Conservation (phyloP, 495 filamentous ascomycete species). For the Penicillium fimorum region DNA sequence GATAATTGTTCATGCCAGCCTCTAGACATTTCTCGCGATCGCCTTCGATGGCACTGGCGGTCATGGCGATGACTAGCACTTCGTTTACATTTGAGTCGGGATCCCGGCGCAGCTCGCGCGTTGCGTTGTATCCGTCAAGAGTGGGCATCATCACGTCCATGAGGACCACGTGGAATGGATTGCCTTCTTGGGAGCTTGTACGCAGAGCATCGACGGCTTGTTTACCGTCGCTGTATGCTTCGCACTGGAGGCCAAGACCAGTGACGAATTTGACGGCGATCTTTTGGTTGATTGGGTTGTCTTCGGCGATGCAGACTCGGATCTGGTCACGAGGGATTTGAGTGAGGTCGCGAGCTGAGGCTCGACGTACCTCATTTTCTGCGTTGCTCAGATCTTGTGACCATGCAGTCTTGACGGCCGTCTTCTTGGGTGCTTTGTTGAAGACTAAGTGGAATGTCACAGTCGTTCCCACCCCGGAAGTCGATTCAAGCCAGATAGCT, state of each 20-base stretch:
- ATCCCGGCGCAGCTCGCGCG: constrained; percentile 73
- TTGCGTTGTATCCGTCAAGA: constrained; percentile 91
- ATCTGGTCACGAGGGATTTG: constrained; percentile 72
- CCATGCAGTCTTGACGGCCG: constrained; percentile 55
- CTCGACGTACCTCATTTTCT: constrained; percentile 28
- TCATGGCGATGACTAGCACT: constrained; percentile 89
- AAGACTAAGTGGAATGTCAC: constrained; percentile 83
- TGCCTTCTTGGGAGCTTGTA: constrained; percentile 62
- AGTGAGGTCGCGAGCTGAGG: constrained; percentile 56
- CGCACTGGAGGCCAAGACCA: constrained; percentile 75
- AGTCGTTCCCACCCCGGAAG: constrained; percentile 72
- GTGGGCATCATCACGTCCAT: constrained; percentile 98
- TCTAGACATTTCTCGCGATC: constrained; percentile 90
- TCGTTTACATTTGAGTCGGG: constrained; percentile 68
- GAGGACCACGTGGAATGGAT: constrained; percentile 71
- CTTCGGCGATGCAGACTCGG: constrained; percentile 85
- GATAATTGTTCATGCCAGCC: constrained; percentile 93
- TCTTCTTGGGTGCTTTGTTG: constrained; percentile 66
- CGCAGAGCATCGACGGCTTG: constrained; percentile 84
- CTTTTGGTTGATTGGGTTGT: constrained; percentile 88
- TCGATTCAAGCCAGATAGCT: constrained; percentile 76
- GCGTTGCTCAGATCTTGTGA: constrained; percentile 45
- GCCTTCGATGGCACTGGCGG: constrained; percentile 84
- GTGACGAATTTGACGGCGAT: constrained; percentile 88
- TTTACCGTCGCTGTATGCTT: constrained; percentile 81